These are phyloP conservation scores for Zychaea mexicana DNA, from an alignment of 371 early-diverging fungal genomes.

Conservation along the genomic window DNA sequence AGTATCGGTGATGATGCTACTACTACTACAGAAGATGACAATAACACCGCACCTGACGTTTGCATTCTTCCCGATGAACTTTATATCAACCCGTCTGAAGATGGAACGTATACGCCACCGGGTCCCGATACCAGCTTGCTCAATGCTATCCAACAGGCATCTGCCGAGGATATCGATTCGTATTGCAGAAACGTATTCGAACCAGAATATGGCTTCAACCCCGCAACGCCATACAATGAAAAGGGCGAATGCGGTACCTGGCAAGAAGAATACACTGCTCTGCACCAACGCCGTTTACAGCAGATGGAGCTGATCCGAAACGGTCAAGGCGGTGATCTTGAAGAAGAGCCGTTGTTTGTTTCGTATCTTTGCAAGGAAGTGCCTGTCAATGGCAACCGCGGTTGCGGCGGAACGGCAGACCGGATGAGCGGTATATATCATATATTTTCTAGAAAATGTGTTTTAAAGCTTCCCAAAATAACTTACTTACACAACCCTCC, in stretches of 20 bases:
- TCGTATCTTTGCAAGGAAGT: slow-evolving; percentile 27
- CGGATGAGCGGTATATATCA: slow-evolving; percentile 46
- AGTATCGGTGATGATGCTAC: background rate
- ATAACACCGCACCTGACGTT: background rate
- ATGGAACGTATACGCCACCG: slow-evolving; percentile 37
- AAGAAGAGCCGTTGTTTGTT: slow-evolving; percentile 24
- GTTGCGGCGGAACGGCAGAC: slow-evolving; percentile 56
- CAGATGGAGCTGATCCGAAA: slow-evolving; percentile 22
- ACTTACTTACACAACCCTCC: background rate
- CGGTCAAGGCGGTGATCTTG: slow-evolving; percentile 14
- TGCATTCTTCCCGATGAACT: slow-evolving; percentile 24
- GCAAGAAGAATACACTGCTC: slow-evolving; percentile 27
- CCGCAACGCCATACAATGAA: slow-evolving; percentile 18
- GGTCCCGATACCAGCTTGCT: slow-evolving; percentile 26
- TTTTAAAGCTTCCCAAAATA: background rate
- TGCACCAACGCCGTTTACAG: slow-evolving; percentile 26
- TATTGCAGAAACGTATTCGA: slow-evolving; percentile 30
- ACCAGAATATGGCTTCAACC: slow-evolving; percentile 15
- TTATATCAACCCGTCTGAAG: slow-evolving; percentile 23
- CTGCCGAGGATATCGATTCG: slow-evolving; percentile 14
- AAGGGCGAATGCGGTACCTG: slow-evolving; percentile 37
- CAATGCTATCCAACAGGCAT: slow-evolving; percentile 17
- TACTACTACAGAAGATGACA: background rate
- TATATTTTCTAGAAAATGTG: background rate
- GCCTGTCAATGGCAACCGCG: slow-evolving; percentile 24